Conservation (phyloP, 2,329 filamentous ascomycete genomes). For the Diaporthe sp. region DNA sequence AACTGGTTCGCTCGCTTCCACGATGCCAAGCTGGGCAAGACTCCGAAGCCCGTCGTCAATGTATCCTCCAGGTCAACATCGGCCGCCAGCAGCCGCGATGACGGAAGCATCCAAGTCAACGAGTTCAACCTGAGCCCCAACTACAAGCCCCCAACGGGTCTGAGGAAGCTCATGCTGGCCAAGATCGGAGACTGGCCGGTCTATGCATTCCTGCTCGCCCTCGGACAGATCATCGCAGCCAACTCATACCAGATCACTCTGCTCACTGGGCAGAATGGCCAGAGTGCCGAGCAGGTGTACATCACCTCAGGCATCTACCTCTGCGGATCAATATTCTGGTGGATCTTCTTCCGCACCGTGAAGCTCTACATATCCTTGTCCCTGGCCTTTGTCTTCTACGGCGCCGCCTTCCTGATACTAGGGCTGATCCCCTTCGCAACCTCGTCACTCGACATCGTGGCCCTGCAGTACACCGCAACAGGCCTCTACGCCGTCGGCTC, state of each 20-base stretch:
- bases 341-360: slow-evolving; percentile 71
- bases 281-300: slow-evolving; percentile 72
- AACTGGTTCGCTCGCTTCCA: slow-evolving; percentile 74
- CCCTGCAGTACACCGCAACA: slow-evolving; percentile 72
- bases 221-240: slow-evolving; percentile 74
- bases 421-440: slow-evolving; percentile 69
- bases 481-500: slow-evolving; percentile 74
- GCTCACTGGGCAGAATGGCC: slow-evolving; percentile 73
- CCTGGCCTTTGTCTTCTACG: slow-evolving; percentile 74
- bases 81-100: slow-evolving; percentile 32
- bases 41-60: slow-evolving; percentile 14
- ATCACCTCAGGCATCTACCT: slow-evolving; percentile 72
- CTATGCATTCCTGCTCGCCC: slow-evolving; percentile 72
- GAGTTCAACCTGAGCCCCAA: slow-evolving; percentile 70
- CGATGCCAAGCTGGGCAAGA: slow-evolving; percentile 68
- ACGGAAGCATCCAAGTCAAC: background rate
- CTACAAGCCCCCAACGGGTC: slow-evolving; percentile 68
- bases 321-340: slow-evolving; percentile 72
- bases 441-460: slow-evolving; percentile 54
- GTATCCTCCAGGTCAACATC: slow-evolving; percentile 47
- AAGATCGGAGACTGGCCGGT: slow-evolving; percentile 75
- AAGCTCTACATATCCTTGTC: slow-evolving; percentile 71
- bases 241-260: slow-evolving; percentile 79
- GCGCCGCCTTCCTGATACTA: slow-evolving; percentile 73
- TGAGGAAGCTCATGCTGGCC: slow-evolving; percentile 66